Evolutionary conservation across 78 protist genomes (phyloP).

Genomic region (Dictyostelium capitatum): DNA sequence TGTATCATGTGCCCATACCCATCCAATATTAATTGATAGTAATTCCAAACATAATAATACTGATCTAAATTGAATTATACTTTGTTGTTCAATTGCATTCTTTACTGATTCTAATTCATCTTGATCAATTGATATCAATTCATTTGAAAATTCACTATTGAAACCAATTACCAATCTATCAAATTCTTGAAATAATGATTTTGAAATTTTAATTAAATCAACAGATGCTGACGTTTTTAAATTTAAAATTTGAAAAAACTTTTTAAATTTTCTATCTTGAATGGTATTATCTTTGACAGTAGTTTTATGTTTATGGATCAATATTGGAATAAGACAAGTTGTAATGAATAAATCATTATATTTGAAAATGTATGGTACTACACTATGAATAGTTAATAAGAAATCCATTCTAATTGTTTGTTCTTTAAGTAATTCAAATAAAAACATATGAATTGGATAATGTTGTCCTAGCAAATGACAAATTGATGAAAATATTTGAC

Average conservation of each 20-base stretch:
- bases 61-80: neutral
- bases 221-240: neutral
- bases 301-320: neutral
- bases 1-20: constrained; percentile 59
- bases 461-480: neutral
- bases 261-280: neutral
- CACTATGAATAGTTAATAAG: neutral
- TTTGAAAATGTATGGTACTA: neutral
- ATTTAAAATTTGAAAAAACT: neutral
- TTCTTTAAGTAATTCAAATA: neutral
- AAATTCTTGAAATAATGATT: neutral
- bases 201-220: neutral
- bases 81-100: neutral
- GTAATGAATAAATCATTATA: neutral
- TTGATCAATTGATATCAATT: no score
- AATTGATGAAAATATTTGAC: constrained; percentile 4
- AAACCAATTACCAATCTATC: neutral
- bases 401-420: neutral
- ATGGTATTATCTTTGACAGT: constrained; percentile 5
- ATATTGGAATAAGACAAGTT: neutral
- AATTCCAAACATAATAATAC: constrained; percentile 27
- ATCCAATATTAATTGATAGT: constrained; percentile 36
- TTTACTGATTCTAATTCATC: neutral
- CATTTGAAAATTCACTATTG: no score
- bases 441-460: neutral